Percentiles rank a stretch among this genome's conserved stretches.
Conservation (phyloP, 352 stramenopile genomes). For the Globisporangium okanoganense region DNA sequence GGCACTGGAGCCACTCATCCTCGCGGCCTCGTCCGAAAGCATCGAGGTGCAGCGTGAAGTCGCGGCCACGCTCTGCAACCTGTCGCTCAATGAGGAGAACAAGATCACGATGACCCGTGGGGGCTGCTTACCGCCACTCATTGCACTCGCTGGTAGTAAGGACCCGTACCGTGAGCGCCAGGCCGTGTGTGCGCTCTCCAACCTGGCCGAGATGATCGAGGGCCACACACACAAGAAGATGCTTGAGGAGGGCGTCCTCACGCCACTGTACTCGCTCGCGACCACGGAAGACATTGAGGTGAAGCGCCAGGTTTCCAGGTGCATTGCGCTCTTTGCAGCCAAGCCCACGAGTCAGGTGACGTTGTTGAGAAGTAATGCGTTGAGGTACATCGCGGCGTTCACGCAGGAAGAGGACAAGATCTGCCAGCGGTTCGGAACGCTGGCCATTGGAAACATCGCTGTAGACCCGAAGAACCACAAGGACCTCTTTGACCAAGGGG, state of each 20-base stretch:
- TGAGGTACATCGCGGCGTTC: constrained; percentile 88
- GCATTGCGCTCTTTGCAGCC: constrained; percentile 91
- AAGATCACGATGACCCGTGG: constrained; percentile 94
- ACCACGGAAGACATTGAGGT: constrained; percentile 81
- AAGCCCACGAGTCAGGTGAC: constrained; percentile 89
- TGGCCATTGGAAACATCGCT: constrained; percentile 91
- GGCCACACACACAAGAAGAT: constrained; percentile 94
- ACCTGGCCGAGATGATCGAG: constrained; percentile 96
- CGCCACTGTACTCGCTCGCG: constrained; percentile 85
- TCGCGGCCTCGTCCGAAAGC: constrained; percentile 86
- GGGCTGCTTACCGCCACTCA: constrained; percentile 90
- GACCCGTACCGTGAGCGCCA: constrained; percentile 93
- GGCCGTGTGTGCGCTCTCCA: constrained; percentile 90
- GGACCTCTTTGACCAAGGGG: constrained; percentile 91
- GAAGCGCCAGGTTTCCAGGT: constrained; percentile 89
- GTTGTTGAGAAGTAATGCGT: constrained; percentile 81
- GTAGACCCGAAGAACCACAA: constrained; percentile 87
- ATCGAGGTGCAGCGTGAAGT: constrained; percentile 96
- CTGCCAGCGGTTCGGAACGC: constrained; percentile 88
- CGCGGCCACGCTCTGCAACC: constrained; percentile 92
- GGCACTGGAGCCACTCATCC: constrained; percentile 93
- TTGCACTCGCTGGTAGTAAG: constrained; percentile 81
- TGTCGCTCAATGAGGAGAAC: constrained; percentile 95
- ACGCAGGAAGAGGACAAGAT: constrained; percentile 71
- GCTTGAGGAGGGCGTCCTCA: constrained; percentile 91